Evolutionary conservation across 1,139 yeast species (phyloP).

Genomic region (Saccharomyces hybrid): DNA sequence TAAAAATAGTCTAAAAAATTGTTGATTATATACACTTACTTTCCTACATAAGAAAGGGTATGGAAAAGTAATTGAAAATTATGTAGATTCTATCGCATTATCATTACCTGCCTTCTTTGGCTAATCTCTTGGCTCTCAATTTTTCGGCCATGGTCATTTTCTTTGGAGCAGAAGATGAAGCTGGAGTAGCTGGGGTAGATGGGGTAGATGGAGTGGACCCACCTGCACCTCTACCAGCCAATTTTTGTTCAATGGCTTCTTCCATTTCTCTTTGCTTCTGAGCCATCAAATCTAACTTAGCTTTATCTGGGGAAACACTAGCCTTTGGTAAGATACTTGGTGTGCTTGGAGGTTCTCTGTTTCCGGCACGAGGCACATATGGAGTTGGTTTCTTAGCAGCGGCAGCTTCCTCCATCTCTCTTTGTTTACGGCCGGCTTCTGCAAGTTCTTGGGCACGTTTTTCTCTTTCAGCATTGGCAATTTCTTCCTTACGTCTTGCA

Average conservation of each 20-base stretch:
- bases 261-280: slow-evolving; percentile 38
- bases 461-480: slow-evolving; percentile 36
- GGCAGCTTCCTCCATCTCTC: slow-evolving; percentile 37
- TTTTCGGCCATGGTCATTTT: slow-evolving; percentile 49
- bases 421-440: slow-evolving; percentile 30
- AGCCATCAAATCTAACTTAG: slow-evolving; percentile 31
- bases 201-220: slow-evolving; percentile 2
- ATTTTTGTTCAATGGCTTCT: slow-evolving; percentile 31
- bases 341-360: neutral
- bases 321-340: slow-evolving; percentile 5
- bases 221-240: slow-evolving; percentile 7
- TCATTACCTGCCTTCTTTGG: neutral
- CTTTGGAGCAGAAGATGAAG: slow-evolving; percentile 26
- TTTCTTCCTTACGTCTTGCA: slow-evolving; percentile 34
- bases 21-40: neutral
- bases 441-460: slow-evolving; percentile 37
- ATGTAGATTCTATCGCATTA: neutral
- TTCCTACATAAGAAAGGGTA: neutral
- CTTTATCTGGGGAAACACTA: slow-evolving; percentile 6
- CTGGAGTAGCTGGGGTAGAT: slow-evolving; percentile 1
- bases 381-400: slow-evolving; percentile 6
- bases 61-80: neutral
- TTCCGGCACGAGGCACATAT: slow-evolving; percentile 7
- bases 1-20: neutral
- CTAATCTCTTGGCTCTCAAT: slow-evolving; percentile 48